Conservation (phyloP, 2,329 filamentous ascomycete species). For the Neofusicoccum sp. region DNA sequence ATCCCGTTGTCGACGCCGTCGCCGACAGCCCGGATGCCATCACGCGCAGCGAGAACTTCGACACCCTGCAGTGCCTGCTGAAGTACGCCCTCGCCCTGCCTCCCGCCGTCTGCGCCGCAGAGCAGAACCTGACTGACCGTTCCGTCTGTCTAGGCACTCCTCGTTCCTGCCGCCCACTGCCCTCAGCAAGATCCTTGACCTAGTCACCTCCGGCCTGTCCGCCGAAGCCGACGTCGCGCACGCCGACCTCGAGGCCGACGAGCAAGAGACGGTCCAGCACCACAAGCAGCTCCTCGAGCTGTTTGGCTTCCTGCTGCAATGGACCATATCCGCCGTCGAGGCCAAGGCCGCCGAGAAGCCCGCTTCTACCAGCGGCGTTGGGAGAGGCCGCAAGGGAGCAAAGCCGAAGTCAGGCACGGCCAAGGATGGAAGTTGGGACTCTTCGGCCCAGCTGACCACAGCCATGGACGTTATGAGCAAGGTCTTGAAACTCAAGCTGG, state of each 20-base stretch:
- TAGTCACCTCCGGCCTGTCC: slow-evolving; percentile 82
- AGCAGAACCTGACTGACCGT: not conserved
- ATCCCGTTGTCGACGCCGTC: slow-evolving; percentile 89
- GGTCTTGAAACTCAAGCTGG: slow-evolving; percentile 87
- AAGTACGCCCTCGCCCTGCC: slow-evolving; percentile 73
- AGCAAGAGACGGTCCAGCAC: slow-evolving; percentile 81
- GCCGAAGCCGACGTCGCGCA: slow-evolving; percentile 84
- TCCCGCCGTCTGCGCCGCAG: not conserved
- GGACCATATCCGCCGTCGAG: slow-evolving; percentile 94
- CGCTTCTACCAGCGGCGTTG: slow-evolving; percentile 69
- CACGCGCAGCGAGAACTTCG: slow-evolving; percentile 75
- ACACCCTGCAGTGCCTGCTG: slow-evolving; percentile 92
- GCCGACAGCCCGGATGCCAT: slow-evolving; percentile 91
- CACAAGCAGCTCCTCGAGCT: slow-evolving; percentile 93
- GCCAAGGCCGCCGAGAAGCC: slow-evolving; percentile 91
- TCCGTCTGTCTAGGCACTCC: slow-evolving; percentile 66
- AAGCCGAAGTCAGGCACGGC: slow-evolving; percentile 64
- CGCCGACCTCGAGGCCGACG: slow-evolving; percentile 86
- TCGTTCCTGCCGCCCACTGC: slow-evolving; percentile 77
- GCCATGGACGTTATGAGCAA: slow-evolving; percentile 95
- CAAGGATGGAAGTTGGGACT: slow-evolving; percentile 86
- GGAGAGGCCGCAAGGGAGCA: slow-evolving; percentile 71
- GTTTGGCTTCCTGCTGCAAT: slow-evolving; percentile 91
- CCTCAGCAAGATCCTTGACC: slow-evolving; percentile 89
- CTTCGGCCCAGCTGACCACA: slow-evolving; percentile 80